Percentiles rank a stretch among this genome's conserved stretches.
Evolutionary conservation across 139 green algal genomes (phyloP).

Genomic region (Chlorella vulgaris): DNA sequence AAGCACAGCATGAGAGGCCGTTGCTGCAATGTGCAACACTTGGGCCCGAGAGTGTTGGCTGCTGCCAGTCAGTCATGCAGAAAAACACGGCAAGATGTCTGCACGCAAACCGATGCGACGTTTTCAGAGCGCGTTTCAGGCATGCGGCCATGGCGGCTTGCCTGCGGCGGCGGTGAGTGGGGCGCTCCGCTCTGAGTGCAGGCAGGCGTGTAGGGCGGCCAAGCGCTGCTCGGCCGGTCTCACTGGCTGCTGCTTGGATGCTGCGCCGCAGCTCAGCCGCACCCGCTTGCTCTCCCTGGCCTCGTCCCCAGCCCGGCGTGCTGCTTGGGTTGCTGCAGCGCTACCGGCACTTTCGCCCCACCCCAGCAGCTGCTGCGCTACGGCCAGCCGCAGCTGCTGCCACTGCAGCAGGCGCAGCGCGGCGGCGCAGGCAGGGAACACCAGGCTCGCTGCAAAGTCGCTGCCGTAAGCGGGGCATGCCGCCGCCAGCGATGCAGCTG

Average conservation of each 20-base stretch:
- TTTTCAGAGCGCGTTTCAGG: too few species aligned
- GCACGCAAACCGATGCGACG: too few species aligned
- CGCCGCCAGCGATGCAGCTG: neutral
- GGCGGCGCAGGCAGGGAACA: conserved; percentile 4
- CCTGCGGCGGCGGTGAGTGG: neutral
- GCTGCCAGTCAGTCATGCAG: too few species aligned
- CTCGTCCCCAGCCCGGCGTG: too few species aligned
- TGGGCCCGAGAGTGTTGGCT: too few species aligned
- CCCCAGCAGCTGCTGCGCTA: neutral
- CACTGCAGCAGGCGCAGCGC: conserved; percentile 27
- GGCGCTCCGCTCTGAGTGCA: neutral
- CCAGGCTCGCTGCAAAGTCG: neutral
- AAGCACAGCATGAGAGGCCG: too few species aligned
- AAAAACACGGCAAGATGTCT: too few species aligned
- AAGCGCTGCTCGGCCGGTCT: conserved; percentile 1
- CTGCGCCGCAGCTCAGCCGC: neutral
- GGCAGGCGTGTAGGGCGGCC: neutral
- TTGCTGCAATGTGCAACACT: too few species aligned
- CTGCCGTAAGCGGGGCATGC: neutral
- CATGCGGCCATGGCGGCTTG: neutral
- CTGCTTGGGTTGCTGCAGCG: neutral
- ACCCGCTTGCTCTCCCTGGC: too few species aligned
- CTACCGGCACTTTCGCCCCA: neutral
- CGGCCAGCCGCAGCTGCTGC: conserved; percentile 7
- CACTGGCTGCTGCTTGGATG: neutral